Evolutionary conservation across 2,329 filamentous ascomycete species (phyloP).

Genomic region (Talaromyces pinophilus): DNA sequence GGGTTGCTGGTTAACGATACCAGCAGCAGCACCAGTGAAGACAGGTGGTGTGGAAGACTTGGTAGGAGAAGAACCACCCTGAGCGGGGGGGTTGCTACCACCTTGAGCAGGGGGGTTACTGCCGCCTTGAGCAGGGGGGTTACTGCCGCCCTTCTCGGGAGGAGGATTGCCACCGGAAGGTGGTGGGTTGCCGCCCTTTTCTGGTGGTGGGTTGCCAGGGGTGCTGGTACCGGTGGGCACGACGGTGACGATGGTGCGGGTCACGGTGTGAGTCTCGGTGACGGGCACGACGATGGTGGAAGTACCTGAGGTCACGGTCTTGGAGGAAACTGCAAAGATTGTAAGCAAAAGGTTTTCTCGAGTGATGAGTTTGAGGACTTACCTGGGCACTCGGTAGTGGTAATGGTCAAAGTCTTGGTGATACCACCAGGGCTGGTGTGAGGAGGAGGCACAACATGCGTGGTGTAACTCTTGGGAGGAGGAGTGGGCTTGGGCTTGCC

Average conservation of each 20-base stretch:
- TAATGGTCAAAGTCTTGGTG: conserved; percentile 32
- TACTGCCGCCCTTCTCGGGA: background rate
- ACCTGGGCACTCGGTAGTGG: conserved; percentile 41
- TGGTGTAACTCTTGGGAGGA: conserved; percentile 25
- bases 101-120: background rate
- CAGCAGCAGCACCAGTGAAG: conserved; percentile 40
- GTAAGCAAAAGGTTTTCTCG: background rate
- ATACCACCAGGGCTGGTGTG: conserved; percentile 9
- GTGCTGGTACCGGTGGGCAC: conserved; percentile 19
- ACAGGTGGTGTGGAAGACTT: conserved; percentile 19
- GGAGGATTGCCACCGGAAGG: background rate
- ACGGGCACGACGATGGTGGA: conserved; percentile 23
- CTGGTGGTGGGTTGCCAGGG: conserved; percentile 3
- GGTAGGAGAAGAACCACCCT: background rate
- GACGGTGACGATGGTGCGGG: conserved; percentile 23
- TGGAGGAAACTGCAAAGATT: conserved; percentile 12
- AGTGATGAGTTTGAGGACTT: conserved; percentile 21
- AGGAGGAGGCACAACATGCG: conserved; percentile 31
- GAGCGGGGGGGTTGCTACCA: background rate
- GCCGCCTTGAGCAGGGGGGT: background rate
- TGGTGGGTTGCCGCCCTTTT: background rate
- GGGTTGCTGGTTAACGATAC: conserved; percentile 33
- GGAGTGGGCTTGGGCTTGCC: conserved; percentile 16
- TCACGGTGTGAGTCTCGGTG: conserved; percentile 21
- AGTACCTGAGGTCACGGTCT: conserved; percentile 24